These are phyloP conservation scores for Claviceps paspali DNA, from an alignment of 2,329 filamentous ascomycete genomes.

Conservation along the genomic window DNA sequence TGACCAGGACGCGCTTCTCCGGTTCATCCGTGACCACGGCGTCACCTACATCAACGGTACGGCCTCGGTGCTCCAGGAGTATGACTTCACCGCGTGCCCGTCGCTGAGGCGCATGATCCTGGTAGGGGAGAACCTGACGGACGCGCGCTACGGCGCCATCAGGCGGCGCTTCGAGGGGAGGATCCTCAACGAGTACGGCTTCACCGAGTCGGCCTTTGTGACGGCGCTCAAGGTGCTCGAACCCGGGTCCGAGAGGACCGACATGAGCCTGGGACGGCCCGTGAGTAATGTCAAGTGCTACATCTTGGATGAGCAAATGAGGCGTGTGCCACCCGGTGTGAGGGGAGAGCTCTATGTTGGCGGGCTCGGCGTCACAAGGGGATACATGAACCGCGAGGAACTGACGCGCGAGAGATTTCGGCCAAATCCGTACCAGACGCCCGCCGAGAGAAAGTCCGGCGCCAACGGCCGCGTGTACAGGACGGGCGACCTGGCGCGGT, in stretches of 20 bases:
- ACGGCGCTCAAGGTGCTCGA: slow-evolving; percentile 2
- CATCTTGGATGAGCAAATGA: slow-evolving; percentile 1
- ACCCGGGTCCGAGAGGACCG: not conserved
- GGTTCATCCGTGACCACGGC: not conserved
- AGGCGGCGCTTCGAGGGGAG: not conserved
- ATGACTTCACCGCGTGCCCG: not conserved
- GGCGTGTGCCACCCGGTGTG: slow-evolving; percentile 1
- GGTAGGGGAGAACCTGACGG: slow-evolving; percentile 2
- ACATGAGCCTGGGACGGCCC: not conserved
- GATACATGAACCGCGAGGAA: slow-evolving; percentile 2
- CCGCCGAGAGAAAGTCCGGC: not conserved
- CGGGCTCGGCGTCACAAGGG: not conserved
- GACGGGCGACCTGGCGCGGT: slow-evolving; percentile 1
- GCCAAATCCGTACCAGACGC: slow-evolving; percentile 1
- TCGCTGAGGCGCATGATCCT: not conserved
- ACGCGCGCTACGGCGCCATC: not conserved
- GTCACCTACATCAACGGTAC: slow-evolving; percentile 3
- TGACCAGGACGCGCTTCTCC: not conserved
- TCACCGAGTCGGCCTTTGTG: slow-evolving; percentile 3
- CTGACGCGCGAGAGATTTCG: slow-evolving; percentile 1
- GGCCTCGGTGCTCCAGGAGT: slow-evolving; percentile 1
- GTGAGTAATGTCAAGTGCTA: slow-evolving; percentile 3
- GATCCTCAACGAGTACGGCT: slow-evolving; percentile 3
- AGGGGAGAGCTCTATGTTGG: slow-evolving; percentile 1
- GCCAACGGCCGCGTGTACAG: slow-evolving; percentile 1